Conservation (phyloP, 1,284 basidiomycete genomes). For the Ceratobasidium sp. region DNA sequence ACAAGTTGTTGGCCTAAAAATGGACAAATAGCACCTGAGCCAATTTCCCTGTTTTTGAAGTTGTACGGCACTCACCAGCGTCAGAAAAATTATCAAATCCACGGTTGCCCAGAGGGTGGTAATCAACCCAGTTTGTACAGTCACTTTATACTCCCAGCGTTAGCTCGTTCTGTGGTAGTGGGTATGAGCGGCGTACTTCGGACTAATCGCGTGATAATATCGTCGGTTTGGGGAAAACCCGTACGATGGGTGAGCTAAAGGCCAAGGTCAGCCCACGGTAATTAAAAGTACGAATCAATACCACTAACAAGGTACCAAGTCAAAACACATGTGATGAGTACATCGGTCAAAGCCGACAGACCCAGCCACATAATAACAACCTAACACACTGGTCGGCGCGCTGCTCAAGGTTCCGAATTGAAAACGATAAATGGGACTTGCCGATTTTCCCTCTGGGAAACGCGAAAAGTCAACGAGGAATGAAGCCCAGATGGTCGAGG, state of each 20-base stretch:
- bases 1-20: conserved; percentile 32
- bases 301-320: conserved; percentile 56
- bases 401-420: not conserved
- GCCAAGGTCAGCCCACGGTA: not conserved
- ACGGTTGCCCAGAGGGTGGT: conserved; percentile 55
- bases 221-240: conserved; percentile 56
- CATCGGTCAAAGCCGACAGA: conserved; percentile 54
- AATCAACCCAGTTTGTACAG: conserved; percentile 58
- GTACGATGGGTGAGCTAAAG: conserved; percentile 59
- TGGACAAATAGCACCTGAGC: not conserved
- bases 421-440: conserved; percentile 27
- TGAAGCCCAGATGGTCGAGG: conserved; percentile 55
- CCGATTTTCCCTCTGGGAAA: conserved; percentile 54
- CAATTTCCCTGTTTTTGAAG: not conserved
- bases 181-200: conserved; percentile 54
- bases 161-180: not conserved
- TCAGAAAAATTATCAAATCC: conserved; percentile 57
- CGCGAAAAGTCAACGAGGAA: conserved; percentile 55
- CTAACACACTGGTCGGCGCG: not conserved
- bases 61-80: conserved; percentile 51
- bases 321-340: conserved; percentile 56
- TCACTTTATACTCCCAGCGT: conserved; percentile 51
- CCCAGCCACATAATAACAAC: conserved; percentile 52
- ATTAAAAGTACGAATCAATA: not conserved
- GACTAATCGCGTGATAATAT: conserved; percentile 59